phyloP scores from a whole-genome alignment of 2,329 filamentous ascomycete species.

The Penicillium paneum region DNA sequence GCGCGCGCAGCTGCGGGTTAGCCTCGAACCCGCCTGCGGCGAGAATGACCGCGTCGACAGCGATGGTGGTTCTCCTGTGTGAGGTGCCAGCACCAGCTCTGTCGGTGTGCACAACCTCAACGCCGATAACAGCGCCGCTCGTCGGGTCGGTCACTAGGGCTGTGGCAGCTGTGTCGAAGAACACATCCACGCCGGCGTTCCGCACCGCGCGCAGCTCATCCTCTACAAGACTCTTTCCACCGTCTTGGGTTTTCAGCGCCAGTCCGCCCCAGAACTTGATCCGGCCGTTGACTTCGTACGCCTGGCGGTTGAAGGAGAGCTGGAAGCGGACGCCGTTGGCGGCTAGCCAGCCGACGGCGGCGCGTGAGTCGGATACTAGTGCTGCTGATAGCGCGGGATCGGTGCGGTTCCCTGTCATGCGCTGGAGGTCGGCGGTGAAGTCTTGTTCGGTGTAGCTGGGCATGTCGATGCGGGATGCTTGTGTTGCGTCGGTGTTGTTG shows the following conservation, averaged over 20 bases:
- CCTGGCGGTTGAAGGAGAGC: constrained; percentile 63
- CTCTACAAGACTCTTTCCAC: constrained; percentile 58
- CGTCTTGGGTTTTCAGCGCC: constrained; percentile 57
- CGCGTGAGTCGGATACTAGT: constrained; percentile 53
- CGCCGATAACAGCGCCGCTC: constrained; percentile 7
- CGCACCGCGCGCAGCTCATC: constrained; percentile 48
- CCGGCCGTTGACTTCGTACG: constrained; percentile 60
- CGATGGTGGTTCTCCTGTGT: constrained; percentile 15
- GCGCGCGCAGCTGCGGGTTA: constrained; percentile 54
- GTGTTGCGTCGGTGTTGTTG: constrained; percentile 53
- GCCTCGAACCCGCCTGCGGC: constrained; percentile 63
- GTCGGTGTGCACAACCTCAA: constrained; percentile 13
- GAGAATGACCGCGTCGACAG: constrained; percentile 26
- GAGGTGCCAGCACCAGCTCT: not conserved
- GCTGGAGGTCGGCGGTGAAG: constrained; percentile 56
- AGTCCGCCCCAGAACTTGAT: constrained; percentile 67
- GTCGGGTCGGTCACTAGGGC: not conserved
- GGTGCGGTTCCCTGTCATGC: constrained; percentile 55
- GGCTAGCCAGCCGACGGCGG: constrained; percentile 55
- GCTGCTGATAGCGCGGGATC: constrained; percentile 49
- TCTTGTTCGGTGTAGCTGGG: constrained; percentile 54
- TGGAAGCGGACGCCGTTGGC: constrained; percentile 56
- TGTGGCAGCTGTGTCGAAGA: constrained; percentile 35
- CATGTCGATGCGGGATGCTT: constrained; percentile 55
- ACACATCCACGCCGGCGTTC: constrained; percentile 44